Evolutionary conservation across 441 rosid genomes (phyloP).

Genomic region (Flueggea neowawraea): DNA sequence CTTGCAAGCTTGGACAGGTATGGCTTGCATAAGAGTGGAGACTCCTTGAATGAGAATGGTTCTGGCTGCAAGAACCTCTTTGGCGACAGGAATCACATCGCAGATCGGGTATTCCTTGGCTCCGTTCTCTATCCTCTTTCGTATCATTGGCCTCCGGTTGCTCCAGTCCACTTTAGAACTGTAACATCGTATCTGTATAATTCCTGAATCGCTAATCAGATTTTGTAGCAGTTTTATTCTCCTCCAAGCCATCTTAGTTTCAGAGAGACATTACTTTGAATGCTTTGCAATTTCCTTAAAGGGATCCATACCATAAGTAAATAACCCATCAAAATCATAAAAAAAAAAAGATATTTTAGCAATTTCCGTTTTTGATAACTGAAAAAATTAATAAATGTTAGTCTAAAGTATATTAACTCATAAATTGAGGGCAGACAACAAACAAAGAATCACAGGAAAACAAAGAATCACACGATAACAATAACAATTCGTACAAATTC

Average conservation of each 20-base stretch:
- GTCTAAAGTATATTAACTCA: too few relatives aligned
- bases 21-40: slow-evolving; percentile 43
- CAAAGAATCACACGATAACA: too few relatives aligned
- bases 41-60: slow-evolving; percentile 48
- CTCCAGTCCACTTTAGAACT: slow-evolving; percentile 52
- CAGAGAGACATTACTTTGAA: too few relatives aligned
- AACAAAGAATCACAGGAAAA: too few relatives aligned
- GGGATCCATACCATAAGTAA: too few relatives aligned
- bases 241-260: background rate
- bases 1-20: slow-evolving; percentile 79
- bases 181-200: slow-evolving; percentile 26
- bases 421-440: too few relatives aligned
- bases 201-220: background rate
- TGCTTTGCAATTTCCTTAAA: too few relatives aligned
- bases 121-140: slow-evolving; percentile 58
- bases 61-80: slow-evolving; percentile 58
- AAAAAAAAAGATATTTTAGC: too few relatives aligned
- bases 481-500: too few relatives aligned
- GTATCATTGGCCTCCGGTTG: slow-evolving; percentile 70
- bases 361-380: too few relatives aligned
- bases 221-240: background rate
- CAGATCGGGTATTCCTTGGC: slow-evolving; percentile 60
- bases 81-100: slow-evolving; percentile 58
- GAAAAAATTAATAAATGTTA: too few relatives aligned
- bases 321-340: too few relatives aligned